Conservation (phyloP, 2,329 filamentous ascomycete species). For the Dryadomyces sulphureus region DNA sequence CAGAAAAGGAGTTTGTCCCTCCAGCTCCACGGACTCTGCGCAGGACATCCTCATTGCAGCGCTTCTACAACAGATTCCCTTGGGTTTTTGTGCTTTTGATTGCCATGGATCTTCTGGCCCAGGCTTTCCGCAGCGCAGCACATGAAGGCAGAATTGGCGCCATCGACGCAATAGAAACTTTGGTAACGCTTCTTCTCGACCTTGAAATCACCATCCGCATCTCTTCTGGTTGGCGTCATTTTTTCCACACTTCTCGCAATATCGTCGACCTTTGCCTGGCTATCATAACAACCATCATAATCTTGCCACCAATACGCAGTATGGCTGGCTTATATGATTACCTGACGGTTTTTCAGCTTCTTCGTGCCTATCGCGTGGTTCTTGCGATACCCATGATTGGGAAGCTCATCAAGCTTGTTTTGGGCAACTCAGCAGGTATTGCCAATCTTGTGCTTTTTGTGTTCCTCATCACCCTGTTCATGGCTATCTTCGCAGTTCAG, state of each 20-base stretch:
- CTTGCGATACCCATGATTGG: conserved; percentile 76
- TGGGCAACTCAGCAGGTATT: conserved; percentile 85
- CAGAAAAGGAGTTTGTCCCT: conserved; percentile 34
- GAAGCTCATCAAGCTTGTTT: conserved; percentile 71
- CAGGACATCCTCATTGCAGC: conserved; percentile 42
- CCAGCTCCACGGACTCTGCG: conserved; percentile 19
- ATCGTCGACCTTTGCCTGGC: conserved; percentile 69
- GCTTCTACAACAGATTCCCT: conserved; percentile 56
- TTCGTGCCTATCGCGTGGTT: conserved; percentile 84
- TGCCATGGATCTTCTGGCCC: conserved; percentile 61
- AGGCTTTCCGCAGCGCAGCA: conserved; percentile 58
- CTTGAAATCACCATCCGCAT: conserved; percentile 74
- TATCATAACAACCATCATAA: conserved; percentile 68
- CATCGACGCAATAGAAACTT: conserved; percentile 57
- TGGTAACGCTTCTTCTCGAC: conserved; percentile 64
- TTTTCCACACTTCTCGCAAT: conserved; percentile 61
- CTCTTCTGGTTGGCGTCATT: conserved; percentile 62
- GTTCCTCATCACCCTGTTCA: conserved; percentile 86
- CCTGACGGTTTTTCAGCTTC: conserved; percentile 84
- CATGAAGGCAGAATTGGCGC: conserved; percentile 54
- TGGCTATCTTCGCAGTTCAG: conserved; percentile 84
- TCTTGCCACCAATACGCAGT: conserved; percentile 65
- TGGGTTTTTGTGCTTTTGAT: conserved; percentile 74
- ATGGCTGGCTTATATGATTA: conserved; percentile 66
- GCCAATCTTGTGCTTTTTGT: conserved; percentile 92